Evolutionary conservation across 163 green algal species (phyloP).

Genomic region (Scenedesmus sp.): DNA sequence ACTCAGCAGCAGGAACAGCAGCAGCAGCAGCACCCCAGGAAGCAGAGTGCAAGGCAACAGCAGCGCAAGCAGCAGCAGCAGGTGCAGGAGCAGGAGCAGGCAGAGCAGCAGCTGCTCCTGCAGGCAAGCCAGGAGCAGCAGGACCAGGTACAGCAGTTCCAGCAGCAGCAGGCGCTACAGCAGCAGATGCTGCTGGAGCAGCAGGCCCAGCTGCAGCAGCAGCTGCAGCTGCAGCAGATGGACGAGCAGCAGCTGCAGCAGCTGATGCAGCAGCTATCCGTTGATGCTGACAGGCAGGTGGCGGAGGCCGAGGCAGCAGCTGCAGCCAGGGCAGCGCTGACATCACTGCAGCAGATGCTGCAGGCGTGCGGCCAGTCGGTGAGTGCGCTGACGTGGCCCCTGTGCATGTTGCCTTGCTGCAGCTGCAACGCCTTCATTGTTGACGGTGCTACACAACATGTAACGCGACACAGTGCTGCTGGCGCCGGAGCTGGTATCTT

Average conservation of each 20-base stretch:
- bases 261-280: conserved; percentile 25
- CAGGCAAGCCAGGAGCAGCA: not conserved
- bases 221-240: conserved; percentile 9
- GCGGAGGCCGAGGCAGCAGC: not conserved
- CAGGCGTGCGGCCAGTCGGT: conserved; percentile 74
- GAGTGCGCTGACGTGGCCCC: not conserved
- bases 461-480: too few relatives aligned
- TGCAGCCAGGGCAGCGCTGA: conserved; percentile 34
- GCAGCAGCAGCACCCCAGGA: conserved; percentile 7
- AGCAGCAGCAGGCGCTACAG: conserved; percentile 25
- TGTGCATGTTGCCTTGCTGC: not conserved
- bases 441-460: too few relatives aligned
- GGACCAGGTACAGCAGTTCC: not conserved
- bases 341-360: conserved; percentile 75
- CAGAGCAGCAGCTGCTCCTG: not conserved
- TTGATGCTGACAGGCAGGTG: conserved; percentile 26
- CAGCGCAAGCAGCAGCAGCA: conserved; percentile 38
- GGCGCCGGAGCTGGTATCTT: too few relatives aligned
- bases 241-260: conserved; percentile 15
- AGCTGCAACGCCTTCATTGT: not conserved
- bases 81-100: not conserved
- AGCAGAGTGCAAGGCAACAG: conserved; percentile 15
- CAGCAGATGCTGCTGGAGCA: conserved; percentile 7
- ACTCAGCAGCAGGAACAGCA: conserved; percentile 8
- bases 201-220: conserved; percentile 4